Conservation (phyloP, 2,329 filamentous ascomycete species). For the Colletotrichum scovillei region DNA sequence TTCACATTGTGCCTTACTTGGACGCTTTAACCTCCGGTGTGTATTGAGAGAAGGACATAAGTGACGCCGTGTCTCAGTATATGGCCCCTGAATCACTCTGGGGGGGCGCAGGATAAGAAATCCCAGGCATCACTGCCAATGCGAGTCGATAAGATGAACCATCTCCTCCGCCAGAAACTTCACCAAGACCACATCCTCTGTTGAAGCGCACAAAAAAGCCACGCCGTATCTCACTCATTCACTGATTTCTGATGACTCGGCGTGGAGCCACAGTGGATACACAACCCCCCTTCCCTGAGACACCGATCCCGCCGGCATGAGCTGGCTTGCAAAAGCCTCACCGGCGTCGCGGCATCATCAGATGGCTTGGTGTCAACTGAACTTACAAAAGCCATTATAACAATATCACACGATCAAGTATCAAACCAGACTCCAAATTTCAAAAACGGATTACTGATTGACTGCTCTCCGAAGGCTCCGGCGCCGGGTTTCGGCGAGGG, state of each 20-base stretch:
- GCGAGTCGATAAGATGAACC: neutral
- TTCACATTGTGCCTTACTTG: too few relatives aligned
- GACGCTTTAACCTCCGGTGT: too few relatives aligned
- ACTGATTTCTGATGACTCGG: neutral
- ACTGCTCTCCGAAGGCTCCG: neutral
- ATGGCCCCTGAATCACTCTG: too few relatives aligned
- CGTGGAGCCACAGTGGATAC: neutral
- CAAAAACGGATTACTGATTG: neutral
- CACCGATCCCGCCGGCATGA: too few relatives aligned
- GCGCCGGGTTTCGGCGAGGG: neutral
- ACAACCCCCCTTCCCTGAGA: neutral
- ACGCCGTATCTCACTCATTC: neutral
- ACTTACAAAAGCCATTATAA: neutral
- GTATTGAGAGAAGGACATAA: too few relatives aligned
- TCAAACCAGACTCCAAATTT: neutral
- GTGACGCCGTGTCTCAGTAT: too few relatives aligned
- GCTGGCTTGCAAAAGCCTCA: neutral
- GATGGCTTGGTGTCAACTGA: neutral
- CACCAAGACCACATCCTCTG: neutral
- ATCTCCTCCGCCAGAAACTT: neutral
- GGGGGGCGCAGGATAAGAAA: too few relatives aligned
- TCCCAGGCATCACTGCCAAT: too few relatives aligned
- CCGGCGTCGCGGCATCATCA: too few relatives aligned
- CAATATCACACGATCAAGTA: neutral
- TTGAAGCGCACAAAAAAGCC: neutral